phyloP scores from a whole-genome alignment of 129 eudicot genomes.

The Pseudognaphalium luteoalbum region DNA sequence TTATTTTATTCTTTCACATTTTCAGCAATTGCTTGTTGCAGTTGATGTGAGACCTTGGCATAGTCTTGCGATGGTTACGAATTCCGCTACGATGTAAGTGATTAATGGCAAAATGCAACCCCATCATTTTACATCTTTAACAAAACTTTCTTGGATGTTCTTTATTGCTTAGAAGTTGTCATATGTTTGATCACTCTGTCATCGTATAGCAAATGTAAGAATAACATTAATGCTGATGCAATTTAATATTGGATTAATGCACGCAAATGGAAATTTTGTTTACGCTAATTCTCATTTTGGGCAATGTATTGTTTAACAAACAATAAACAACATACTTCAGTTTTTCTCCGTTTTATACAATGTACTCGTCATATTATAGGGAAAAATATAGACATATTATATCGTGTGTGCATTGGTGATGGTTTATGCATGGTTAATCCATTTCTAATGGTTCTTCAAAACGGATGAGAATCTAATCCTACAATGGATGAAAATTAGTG shows the following conservation, averaged over 20 bases:
- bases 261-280: neutral
- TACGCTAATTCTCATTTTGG: too few relatives aligned
- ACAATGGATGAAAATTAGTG: neutral
- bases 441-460: neutral
- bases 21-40: slow-evolving; percentile 85
- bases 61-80: slow-evolving; percentile 90
- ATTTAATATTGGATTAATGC: neutral
- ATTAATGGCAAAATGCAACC: neutral
- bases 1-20: slow-evolving; percentile 4
- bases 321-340: neutral
- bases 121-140: neutral
- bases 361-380: neutral
- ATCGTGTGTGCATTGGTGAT: neutral
- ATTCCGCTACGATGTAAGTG: slow-evolving; percentile 76
- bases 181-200: neutral
- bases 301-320: neutral
- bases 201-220: neutral
- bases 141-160: slow-evolving; percentile 3
- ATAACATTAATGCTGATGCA: neutral
- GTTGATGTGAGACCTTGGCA: slow-evolving; percentile 89
- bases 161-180: neutral
- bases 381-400: neutral
- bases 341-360: neutral
- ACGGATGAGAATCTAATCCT: neutral
- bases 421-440: neutral